These are phyloP conservation scores for Bipolaris victoriae DNA, from an alignment of 2,329 filamentous ascomycete species.

Conservation along the genomic window DNA sequence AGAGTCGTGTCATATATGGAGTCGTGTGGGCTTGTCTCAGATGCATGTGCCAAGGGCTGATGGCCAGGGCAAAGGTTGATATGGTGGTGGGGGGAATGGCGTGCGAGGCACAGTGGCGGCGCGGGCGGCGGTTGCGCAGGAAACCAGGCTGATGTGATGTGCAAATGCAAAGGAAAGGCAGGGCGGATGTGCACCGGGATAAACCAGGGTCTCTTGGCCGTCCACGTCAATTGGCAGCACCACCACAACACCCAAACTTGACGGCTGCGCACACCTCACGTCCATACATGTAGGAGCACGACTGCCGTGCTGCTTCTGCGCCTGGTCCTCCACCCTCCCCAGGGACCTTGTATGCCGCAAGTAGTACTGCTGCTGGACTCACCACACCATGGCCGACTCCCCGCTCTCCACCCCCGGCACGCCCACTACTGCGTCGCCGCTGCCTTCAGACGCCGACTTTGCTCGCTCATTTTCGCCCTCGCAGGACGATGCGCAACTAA, in stretches of 20 bases:
- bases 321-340: constrained; percentile 23
- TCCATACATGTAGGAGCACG: constrained; percentile 30
- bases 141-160: constrained; percentile 14
- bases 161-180: constrained; percentile 4
- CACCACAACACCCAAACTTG: constrained; percentile 16
- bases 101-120: constrained; percentile 14
- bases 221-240: constrained; percentile 20
- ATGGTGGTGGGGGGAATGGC: no score
- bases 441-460: constrained; percentile 33
- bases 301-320: constrained; percentile 29
- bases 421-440: constrained; percentile 38
- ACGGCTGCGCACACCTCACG: constrained; percentile 27
- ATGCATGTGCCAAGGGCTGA: not conserved
- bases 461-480: constrained; percentile 27
- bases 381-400: constrained; percentile 43
- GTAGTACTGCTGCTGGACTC: constrained; percentile 29
- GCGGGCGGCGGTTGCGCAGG: constrained; percentile 22
- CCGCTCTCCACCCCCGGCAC: constrained; percentile 37
- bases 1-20: not conserved
- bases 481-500: constrained; percentile 31
- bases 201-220: constrained; percentile 21
- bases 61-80: not conserved
- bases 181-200: constrained; percentile 19
- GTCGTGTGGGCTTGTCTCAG: not conserved
- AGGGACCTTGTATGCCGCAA: constrained; percentile 38